Base-by-base conservation (phyloP, 345 rosid genomes). In the Citrus medica region DNA sequence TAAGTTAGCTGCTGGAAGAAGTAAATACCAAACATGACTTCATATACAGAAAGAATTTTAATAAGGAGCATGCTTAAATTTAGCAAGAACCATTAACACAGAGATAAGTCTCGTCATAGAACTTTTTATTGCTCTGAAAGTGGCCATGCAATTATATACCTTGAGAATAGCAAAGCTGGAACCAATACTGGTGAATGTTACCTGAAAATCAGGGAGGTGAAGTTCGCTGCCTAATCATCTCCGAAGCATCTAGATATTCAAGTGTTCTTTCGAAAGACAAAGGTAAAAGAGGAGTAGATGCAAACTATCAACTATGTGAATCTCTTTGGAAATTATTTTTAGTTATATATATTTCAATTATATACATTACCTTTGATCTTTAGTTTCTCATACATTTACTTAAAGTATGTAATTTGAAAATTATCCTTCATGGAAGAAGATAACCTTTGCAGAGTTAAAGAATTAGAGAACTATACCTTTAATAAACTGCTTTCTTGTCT, bases 401-500 rank as follows among this genome's bases (percentile, higher is more conserved):
- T 19, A 32, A 71, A 71, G 27, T 55, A 71, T 9, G 27, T 30
- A 55, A 63, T 64, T 24, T 76, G 63, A 72, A 24, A 30, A 25
- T 32, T 38, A 46, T 48, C 13, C 62, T 16, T 53, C 24, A 58
- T 70, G 68, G 61, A 63, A 25, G 38, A 12, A 46, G 46, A 7
- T 67, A 59, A 58, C 53, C 35, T 33, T 69, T 38, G 46, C 58
- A 75, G 21, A 38, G 42, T 70, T 46, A 38, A 16, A 27, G 48
- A 42, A 28, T 48, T 71, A 71, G 30, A 75, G n/a, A 74, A 78
- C 16, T 21, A 75, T 89, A 92, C 97, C 91, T 60, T 64, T 80
- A 22, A 90, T 17, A 70, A 90, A 84, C 73, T 37, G 48, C 80
- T 5, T 64, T 78, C 81, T 88, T 33, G 91, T 89, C 28, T 82